Evolutionary conservation across 1,284 basidiomycete genomes (phyloP), one percentile per base, ranked within the genome.

Genomic region (Sphaerobolus stellatus): DNA sequence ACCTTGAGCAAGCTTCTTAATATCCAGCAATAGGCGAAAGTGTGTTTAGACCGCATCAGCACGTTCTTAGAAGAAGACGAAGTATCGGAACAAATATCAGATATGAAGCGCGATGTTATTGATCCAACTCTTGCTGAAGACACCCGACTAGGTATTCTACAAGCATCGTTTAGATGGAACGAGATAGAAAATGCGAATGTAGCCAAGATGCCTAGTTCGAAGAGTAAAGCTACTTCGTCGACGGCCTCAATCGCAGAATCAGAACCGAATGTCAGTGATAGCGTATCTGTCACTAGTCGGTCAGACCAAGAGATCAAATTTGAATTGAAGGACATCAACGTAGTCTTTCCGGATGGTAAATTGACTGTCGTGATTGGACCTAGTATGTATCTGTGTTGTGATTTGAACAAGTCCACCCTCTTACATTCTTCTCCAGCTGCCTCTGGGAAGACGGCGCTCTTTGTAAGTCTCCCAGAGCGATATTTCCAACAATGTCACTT

Each of bases 31-130:
- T 18, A 92, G 79, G 80, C 88, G 0, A 77, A 82, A 22, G 90
- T 96, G 3, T 83, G 89, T 0, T 67, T 95, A 25, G 80, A 90
- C 48, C 88, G 94, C 48, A 90, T 96, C 54, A 78, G 89, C 27
- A 83, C 81, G 1, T 96, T 88, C 69, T 78, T 96, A 9, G 77
- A 79, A 4, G 92, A 95, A 68, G 90, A 91, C 43, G 94, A 95
- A 68, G 87, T 92, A 3, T 75, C 82, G 0, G 81, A 78, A 13
- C 85, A 86, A 69, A 85, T 88, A 0, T 87, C 84, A 0, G 79
- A 82, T 0, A 69, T 90, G 44, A 88, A 87, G 64, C 54, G 18
- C 13, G 46, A 27, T 33, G 36, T 59, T 14, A n/a, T 50, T 18
- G 30, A 31, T 68, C 67, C 46, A 22, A 24, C 45, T 14, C 40